Evolutionary conservation across 2,329 filamentous ascomycete species (phyloP).

Genomic region (Gyromitra esculenta): DNA sequence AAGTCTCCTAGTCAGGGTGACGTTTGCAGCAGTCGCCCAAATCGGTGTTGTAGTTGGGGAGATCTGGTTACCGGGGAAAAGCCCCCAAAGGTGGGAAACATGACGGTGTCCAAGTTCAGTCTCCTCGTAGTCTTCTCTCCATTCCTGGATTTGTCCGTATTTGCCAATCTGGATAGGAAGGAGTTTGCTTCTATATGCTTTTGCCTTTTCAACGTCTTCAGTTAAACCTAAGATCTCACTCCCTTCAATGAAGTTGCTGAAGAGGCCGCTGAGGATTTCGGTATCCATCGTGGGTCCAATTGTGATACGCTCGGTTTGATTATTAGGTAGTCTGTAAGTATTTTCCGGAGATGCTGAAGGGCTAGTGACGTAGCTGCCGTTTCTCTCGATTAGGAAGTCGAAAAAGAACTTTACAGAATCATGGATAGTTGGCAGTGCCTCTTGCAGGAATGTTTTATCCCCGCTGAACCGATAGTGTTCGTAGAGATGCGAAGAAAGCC

Average conservation of each 20-base stretch:
- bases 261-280: conserved; percentile 62
- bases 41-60: conserved; percentile 57
- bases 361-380: conserved; percentile 59
- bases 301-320: conserved; percentile 59
- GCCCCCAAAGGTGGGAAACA: conserved; percentile 65
- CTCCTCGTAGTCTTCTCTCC: conserved; percentile 60
- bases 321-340: conserved; percentile 57
- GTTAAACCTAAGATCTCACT: conserved; percentile 54
- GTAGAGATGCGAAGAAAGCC: conserved; percentile 62
- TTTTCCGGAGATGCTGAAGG: conserved; percentile 62
- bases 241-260: conserved; percentile 58
- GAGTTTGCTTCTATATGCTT: conserved; percentile 36
- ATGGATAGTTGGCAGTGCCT: conserved; percentile 59
- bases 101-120: conserved; percentile 66
- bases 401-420: conserved; percentile 61
- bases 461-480: conserved; percentile 61
- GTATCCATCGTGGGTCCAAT: conserved; percentile 65
- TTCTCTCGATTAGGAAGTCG: conserved; percentile 60
- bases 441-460: conserved; percentile 58
- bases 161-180: conserved; percentile 55
- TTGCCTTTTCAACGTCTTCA: conserved; percentile 33
- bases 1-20: conserved; percentile 58
- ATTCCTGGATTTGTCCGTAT: conserved; percentile 59
- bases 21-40: conserved; percentile 57
- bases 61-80: conserved; percentile 64